These are phyloP conservation scores for Lasiodiplodia theobromae DNA, from an alignment of 2,329 filamentous ascomycete genomes.

Conservation along the genomic window DNA sequence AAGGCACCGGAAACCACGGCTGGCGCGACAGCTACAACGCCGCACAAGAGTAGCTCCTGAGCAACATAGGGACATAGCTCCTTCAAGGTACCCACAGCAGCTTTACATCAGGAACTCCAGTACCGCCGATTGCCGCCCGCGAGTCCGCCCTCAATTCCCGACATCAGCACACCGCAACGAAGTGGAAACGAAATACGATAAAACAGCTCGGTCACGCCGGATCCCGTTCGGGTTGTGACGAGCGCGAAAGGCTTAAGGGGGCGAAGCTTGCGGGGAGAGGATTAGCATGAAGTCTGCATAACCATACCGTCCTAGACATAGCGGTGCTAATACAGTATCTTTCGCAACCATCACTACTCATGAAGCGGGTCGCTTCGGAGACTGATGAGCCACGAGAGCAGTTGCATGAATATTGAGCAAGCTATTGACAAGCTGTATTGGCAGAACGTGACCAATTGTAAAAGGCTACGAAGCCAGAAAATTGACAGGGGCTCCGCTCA, in stretches of 20 bases:
- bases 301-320: background rate
- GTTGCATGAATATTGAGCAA: background rate
- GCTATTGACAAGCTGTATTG: background rate
- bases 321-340: background rate
- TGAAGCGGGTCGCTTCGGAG: background rate
- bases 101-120: background rate
- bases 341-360: background rate
- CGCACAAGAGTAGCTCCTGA: background rate
- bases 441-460: background rate
- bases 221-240: background rate
- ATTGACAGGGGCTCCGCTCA: background rate
- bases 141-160: background rate
- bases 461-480: background rate
- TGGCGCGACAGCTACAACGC: background rate
- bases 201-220: background rate
- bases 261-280: background rate
- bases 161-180: slow-evolving; percentile 16
- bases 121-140: background rate
- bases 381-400: background rate
- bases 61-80: slow-evolving; percentile 13
- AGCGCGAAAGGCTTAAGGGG: background rate
- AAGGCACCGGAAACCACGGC: background rate
- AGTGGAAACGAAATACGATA: background rate
- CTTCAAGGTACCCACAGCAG: slow-evolving; percentile 4
- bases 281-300: background rate